A percentile compares a stretch with the other conserved stretches of the same genome.
Evolutionary conservation across 345 rosid species (phyloP).

Genomic region (Citrus mangshanensis): DNA sequence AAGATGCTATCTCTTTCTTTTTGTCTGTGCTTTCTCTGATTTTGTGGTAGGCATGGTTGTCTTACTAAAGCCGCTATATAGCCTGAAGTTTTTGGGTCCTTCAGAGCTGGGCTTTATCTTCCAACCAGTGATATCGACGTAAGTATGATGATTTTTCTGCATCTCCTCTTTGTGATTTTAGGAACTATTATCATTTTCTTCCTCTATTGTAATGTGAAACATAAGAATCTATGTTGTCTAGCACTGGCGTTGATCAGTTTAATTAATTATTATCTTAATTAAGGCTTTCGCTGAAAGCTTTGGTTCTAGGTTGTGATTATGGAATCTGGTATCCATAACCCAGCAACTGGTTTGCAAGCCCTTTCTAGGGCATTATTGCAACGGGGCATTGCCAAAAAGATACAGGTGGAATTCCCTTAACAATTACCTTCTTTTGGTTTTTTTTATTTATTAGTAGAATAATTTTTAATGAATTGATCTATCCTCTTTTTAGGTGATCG

Average conservation of each 20-base stretch:
- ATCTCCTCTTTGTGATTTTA: too few species aligned
- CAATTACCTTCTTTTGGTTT: background rate
- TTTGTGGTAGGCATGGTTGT: too few species aligned
- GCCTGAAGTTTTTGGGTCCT: too few species aligned
- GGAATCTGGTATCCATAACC: conserved; percentile 62
- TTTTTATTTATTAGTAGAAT: background rate
- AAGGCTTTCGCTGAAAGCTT: background rate
- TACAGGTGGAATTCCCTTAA: conserved; percentile 45
- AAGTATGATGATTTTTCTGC: too few species aligned
- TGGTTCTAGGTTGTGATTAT: conserved; percentile 72
- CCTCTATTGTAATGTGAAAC: background rate
- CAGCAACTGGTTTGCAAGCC: conserved; percentile 76
- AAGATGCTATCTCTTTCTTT: too few species aligned
- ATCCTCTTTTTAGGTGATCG: conserved; percentile 61
- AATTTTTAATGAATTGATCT: conserved; percentile 1
- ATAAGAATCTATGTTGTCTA: background rate
- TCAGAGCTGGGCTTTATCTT: too few species aligned
- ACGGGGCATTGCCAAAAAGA: conserved; percentile 74
- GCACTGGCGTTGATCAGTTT: background rate
- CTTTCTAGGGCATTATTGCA: conserved; percentile 81
- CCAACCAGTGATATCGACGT: too few species aligned
- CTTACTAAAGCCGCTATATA: too few species aligned
- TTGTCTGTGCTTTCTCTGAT: too few species aligned
- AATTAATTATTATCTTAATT: background rate
- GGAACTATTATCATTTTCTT: too few species aligned